Conservation (phyloP, 176 grass and related monocot genomes). For the Eleusine indica region DNA sequence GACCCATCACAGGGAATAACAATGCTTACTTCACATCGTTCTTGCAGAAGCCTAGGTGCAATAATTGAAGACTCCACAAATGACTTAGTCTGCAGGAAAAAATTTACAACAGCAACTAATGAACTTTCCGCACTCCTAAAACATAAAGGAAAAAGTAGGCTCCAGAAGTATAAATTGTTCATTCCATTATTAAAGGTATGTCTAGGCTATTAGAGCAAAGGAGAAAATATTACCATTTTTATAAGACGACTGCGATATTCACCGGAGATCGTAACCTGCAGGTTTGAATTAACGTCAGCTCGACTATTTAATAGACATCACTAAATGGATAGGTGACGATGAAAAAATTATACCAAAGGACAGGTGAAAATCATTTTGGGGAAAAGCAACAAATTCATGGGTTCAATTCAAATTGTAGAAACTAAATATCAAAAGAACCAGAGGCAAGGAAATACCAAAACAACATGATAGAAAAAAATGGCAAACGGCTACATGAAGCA, state of each 20-base stretch:
- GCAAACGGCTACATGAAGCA: not conserved
- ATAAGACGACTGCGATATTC: slow-evolving; percentile 88
- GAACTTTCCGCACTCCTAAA: not conserved
- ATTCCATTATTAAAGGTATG: slow-evolving; percentile 13
- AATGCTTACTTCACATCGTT: slow-evolving; percentile 89
- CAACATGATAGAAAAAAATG: not conserved
- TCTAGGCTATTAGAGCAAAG: slow-evolving; percentile 3
- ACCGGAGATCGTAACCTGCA: slow-evolving; percentile 76
- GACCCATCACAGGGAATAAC: slow-evolving; percentile 36
- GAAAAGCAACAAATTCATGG: slow-evolving; percentile 2
- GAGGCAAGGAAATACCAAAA: not conserved
- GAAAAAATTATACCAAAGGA: not conserved
- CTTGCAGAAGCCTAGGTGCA: slow-evolving; percentile 84
- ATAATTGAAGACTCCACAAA: slow-evolving; percentile 72
- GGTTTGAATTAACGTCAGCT: slow-evolving; percentile 43
- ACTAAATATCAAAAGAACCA: not conserved
- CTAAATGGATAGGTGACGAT: slow-evolving; percentile 5
- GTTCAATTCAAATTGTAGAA: not conserved
- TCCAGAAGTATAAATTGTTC: slow-evolving; percentile 8
- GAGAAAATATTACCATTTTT: slow-evolving; percentile 76
- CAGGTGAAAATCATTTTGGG: not conserved
- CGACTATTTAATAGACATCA: not conserved
- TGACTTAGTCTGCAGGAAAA: slow-evolving; percentile 67
- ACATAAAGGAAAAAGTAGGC: slow-evolving; percentile 10
- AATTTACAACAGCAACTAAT: slow-evolving; percentile 28